A percentile compares a stretch with the other conserved stretches of the same genome.
phyloP scores from a whole-genome alignment of 2,329 filamentous ascomycete genomes.

The Aspergillus jensenii region DNA sequence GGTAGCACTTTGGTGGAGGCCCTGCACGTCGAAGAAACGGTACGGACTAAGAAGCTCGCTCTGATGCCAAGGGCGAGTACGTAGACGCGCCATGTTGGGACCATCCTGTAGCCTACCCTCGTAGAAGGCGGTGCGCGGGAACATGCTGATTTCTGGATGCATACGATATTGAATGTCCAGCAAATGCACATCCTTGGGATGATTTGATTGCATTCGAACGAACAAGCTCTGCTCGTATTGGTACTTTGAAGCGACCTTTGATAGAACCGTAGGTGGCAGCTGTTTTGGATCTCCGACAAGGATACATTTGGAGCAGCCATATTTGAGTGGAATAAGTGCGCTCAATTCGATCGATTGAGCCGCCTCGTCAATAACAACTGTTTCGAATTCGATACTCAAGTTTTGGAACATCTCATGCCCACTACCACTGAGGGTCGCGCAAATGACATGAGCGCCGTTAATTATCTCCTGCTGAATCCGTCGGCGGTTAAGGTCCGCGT shows the following conservation, averaged over 20 bases:
- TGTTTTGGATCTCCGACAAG: slow-evolving; percentile 98
- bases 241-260: slow-evolving; percentile 85
- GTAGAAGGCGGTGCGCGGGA: slow-evolving; percentile 91
- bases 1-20: slow-evolving; percentile 76
- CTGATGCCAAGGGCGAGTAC: slow-evolving; percentile 80
- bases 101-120: slow-evolving; percentile 85
- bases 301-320: slow-evolving; percentile 94
- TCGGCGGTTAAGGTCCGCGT: slow-evolving; percentile 80
- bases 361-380: slow-evolving; percentile 96
- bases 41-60: slow-evolving; percentile 83
- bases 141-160: slow-evolving; percentile 93
- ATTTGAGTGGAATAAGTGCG: slow-evolving; percentile 94
- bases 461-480: slow-evolving; percentile 88
- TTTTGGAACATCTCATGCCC: slow-evolving; percentile 98
- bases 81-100: slow-evolving; percentile 73
- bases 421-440: slow-evolving; percentile 89
- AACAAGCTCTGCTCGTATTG: slow-evolving; percentile 98
- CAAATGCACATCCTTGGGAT: slow-evolving; percentile 83
- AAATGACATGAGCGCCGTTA: slow-evolving; percentile 87
- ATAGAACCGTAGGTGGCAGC: slow-evolving; percentile 91
- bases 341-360: slow-evolving; percentile 98
- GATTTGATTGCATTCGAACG: slow-evolving; percentile 94
- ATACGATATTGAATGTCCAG: slow-evolving; percentile 99
- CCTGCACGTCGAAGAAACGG: slow-evolving; percentile 94
- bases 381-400: slow-evolving; percentile 94